Evolutionary conservation across 1,284 basidiomycete species (phyloP).

Genomic region (Meira nashicola): DNA sequence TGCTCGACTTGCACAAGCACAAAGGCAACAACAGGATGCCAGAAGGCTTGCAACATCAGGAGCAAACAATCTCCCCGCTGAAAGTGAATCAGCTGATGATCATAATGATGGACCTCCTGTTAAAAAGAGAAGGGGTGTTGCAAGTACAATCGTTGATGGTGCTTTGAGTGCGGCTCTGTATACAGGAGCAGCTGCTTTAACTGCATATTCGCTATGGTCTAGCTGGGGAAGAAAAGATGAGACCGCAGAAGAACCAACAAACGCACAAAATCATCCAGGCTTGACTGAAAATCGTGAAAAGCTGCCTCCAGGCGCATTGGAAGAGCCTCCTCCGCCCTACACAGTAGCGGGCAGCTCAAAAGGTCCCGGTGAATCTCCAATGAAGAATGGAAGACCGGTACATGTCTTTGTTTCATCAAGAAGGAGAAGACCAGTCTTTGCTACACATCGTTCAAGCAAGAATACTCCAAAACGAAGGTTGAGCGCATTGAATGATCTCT

Average conservation of each 20-base stretch:
- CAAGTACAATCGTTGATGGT: slow-evolving; percentile 32
- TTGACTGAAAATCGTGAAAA: slow-evolving; percentile 13
- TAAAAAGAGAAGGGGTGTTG: slow-evolving; percentile 28
- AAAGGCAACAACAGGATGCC: slow-evolving; percentile 4
- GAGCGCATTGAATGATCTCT: not conserved
- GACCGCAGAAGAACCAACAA: slow-evolving; percentile 16
- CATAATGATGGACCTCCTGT: slow-evolving; percentile 19
- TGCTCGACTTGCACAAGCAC: slow-evolving; percentile 7
- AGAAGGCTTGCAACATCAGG: not conserved
- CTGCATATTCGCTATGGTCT: slow-evolving; percentile 35
- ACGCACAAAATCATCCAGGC: slow-evolving; percentile 20
- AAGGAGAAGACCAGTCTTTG: slow-evolving; percentile 23
- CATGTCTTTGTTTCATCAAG: slow-evolving; percentile 28
- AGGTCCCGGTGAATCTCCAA: not conserved
- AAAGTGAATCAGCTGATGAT: not conserved
- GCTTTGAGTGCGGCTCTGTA: slow-evolving; percentile 35
- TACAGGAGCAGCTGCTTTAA: slow-evolving; percentile 35
- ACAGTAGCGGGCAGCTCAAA: not conserved
- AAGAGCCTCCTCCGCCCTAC: slow-evolving; percentile 33
- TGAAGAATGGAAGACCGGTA: not conserved
- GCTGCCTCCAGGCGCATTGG: slow-evolving; percentile 17
- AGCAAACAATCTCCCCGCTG: not conserved
- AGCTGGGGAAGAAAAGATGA: slow-evolving; percentile 21
- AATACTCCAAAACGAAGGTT: not conserved
- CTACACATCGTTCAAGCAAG: not conserved